Conservation (phyloP, 345 rosid genomes). For the Microcos paniculata region DNA sequence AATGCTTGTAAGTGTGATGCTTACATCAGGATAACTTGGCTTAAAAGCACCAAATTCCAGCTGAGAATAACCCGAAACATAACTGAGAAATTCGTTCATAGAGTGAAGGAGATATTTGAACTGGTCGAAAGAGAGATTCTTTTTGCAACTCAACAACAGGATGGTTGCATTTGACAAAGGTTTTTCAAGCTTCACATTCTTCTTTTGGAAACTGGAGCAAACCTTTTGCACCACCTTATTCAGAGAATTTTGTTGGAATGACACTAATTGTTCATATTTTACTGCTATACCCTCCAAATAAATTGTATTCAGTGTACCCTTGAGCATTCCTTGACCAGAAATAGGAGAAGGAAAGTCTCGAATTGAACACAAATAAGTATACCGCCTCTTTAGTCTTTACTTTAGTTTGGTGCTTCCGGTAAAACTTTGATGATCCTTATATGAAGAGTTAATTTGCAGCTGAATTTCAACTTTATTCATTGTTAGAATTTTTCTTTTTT, state of each 20-base stretch:
- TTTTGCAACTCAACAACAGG: conserved; percentile 21
- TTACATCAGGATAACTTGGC: conserved; percentile 57
- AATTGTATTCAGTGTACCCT: too few species aligned
- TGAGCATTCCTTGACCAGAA: background rate
- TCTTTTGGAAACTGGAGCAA: background rate
- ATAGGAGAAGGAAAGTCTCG: background rate
- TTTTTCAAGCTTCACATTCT: background rate
- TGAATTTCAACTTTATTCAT: too few species aligned
- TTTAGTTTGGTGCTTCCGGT: too few species aligned
- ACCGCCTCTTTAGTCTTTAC: too few species aligned
- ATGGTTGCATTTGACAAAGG: conserved; percentile 10
- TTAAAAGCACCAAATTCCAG: conserved; percentile 69
- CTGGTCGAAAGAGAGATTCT: conserved; percentile 55
- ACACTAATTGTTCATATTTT: too few species aligned
- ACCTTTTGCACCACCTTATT: too few species aligned
- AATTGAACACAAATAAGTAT: too few species aligned
- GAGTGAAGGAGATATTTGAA: conserved; percentile 57
- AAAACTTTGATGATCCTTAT: too few species aligned
- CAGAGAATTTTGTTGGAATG: background rate
- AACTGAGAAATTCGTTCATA: conserved; percentile 51
- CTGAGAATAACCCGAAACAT: conserved; percentile 63
- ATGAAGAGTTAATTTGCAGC: too few species aligned
- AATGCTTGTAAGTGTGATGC: conserved; percentile 62
- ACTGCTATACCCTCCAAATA: too few species aligned
- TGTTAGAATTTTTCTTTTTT: too few species aligned